Percentiles rank a stretch among this genome's conserved stretches.
Conservation (phyloP, 164 flowering plant genomes). For the Vitis rupestris region DNA sequence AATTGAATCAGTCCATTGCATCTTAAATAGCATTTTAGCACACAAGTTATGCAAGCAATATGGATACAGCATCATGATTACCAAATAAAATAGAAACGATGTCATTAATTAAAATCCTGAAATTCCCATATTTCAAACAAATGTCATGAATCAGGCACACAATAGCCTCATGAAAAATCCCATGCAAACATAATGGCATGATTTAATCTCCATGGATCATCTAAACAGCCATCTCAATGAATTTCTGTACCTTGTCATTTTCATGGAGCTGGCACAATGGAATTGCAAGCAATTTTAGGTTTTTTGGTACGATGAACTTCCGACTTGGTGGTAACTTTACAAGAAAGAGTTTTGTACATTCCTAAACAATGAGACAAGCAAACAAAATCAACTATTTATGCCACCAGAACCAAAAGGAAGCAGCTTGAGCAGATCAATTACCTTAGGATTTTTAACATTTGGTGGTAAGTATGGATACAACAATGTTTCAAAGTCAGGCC, state of each 20-base stretch:
- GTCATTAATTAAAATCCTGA: too few species aligned
- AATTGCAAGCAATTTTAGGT: constrained; percentile 67
- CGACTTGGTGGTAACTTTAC: constrained; percentile 54
- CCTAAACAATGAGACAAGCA: constrained; percentile 36
- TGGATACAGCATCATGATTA: background rate
- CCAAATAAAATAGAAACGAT: too few species aligned
- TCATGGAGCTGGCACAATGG: constrained; percentile 67
- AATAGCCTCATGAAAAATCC: background rate
- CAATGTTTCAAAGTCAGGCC: constrained; percentile 63
- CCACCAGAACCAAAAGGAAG: constrained; percentile 1
- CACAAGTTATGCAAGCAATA: background rate
- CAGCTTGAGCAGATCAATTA: constrained; percentile 12
- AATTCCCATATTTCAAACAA: too few species aligned
- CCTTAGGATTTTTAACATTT: constrained; percentile 57
- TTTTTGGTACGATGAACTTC: constrained; percentile 59
- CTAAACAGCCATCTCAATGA: background rate
- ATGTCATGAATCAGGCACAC: too few species aligned
- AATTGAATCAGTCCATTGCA: background rate
- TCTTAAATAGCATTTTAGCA: background rate
- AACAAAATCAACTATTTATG: background rate
- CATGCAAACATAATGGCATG: background rate
- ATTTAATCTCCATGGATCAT: background rate
- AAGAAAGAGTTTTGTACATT: constrained; percentile 74
- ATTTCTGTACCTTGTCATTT: constrained; percentile 50
- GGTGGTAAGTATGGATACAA: constrained; percentile 58